Evolutionary conservation across 2,329 filamentous ascomycete genomes (phyloP).

Genomic region (Alternaria consortialis): DNA sequence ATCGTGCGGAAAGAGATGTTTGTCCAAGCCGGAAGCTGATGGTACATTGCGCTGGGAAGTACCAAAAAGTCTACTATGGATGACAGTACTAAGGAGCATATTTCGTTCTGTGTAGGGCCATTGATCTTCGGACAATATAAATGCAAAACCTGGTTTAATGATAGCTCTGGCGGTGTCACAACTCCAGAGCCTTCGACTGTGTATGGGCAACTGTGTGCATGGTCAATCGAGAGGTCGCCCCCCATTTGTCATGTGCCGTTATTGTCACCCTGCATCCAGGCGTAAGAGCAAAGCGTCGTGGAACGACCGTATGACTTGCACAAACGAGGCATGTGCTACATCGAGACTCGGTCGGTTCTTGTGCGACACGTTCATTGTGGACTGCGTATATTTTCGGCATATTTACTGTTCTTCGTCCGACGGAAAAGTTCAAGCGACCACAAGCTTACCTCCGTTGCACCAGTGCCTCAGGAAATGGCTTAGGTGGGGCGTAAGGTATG

Average conservation of each 20-base stretch:
- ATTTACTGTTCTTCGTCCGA: neutral
- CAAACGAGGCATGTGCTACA: neutral
- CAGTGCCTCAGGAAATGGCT: neutral
- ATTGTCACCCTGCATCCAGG: neutral
- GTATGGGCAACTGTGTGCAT: neutral
- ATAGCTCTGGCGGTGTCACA: neutral
- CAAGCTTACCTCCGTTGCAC: neutral
- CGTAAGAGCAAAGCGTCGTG: neutral
- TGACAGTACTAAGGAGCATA: neutral
- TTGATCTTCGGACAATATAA: neutral
- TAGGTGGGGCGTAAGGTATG: neutral
- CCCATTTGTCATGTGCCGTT: neutral
- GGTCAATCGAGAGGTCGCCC: neutral
- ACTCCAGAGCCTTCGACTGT: neutral
- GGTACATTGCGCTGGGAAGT: neutral
- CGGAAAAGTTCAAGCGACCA: neutral
- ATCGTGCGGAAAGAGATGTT: neutral
- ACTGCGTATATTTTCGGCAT: neutral
- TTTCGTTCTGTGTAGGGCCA: neutral
- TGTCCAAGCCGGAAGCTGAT: neutral
- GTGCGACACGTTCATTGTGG: neutral
- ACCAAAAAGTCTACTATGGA: neutral
- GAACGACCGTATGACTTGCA: neutral
- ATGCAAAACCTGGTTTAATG: neutral
- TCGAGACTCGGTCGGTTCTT: neutral